Evolutionary conservation across 2,329 filamentous ascomycete species (phyloP).

Genomic region (Botryotinia globosa): DNA sequence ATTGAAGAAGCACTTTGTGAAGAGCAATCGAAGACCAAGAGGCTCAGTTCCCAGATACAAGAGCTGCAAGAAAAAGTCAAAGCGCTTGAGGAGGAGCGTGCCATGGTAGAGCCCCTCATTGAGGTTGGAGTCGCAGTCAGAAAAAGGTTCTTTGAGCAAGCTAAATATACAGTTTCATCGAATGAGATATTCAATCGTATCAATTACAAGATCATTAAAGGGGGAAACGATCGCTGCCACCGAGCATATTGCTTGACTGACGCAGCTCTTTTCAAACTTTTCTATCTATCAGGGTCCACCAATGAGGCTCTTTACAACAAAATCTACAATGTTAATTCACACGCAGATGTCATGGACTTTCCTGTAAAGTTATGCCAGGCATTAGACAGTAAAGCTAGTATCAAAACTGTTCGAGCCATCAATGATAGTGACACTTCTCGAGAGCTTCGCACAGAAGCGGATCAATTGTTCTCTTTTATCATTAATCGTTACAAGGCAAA

Average conservation of each 20-base stretch:
- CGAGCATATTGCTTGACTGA: background rate
- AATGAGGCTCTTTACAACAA: background rate
- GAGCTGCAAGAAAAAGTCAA: background rate
- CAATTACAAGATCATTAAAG: background rate
- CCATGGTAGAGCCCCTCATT: background rate
- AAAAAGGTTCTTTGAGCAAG: background rate
- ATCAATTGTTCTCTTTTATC: background rate
- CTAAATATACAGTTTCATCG: background rate
- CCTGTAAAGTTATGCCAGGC: background rate
- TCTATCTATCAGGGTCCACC: background rate
- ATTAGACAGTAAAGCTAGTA: background rate
- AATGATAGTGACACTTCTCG: background rate
- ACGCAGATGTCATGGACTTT: background rate
- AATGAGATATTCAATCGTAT: background rate
- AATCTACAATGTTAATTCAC: background rate
- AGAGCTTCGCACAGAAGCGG: background rate
- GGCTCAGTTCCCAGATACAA: background rate
- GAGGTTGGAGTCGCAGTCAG: background rate
- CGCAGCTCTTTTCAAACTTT: background rate
- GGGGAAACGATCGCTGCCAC: background rate
- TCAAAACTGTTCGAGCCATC: background rate
- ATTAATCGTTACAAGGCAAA: fast-evolving
- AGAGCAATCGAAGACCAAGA: background rate
- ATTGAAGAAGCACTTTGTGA: background rate
- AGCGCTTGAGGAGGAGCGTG: background rate